Percentiles rank a stretch among this genome's conserved stretches.
Conservation (phyloP, 306 rosid genomes). For the Cucurbita ficifolia region DNA sequence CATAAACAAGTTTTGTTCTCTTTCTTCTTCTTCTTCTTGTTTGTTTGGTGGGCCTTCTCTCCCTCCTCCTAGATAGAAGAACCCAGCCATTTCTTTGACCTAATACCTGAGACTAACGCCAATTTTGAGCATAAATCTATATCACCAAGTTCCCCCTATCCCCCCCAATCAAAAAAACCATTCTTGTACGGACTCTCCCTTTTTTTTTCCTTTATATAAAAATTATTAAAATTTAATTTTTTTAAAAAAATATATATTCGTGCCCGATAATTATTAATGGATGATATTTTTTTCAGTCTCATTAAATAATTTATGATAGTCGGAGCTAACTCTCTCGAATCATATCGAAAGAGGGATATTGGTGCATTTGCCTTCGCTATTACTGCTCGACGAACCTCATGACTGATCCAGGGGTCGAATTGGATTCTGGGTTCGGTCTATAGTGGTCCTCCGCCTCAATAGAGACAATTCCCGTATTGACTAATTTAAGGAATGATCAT, state of each 20-base stretch:
- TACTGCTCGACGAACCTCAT: too few relatives aligned
- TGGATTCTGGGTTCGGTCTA: too few relatives aligned
- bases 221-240: not conserved
- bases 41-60: constrained; percentile 24
- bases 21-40: constrained; percentile 18
- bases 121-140: constrained; percentile 61
- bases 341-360: too few relatives aligned
- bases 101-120: constrained; percentile 30
- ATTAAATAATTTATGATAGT: too few relatives aligned
- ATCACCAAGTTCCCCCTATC: constrained; percentile 23
- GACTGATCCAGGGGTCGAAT: too few relatives aligned
- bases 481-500: too few relatives aligned
- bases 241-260: not conserved
- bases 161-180: not conserved
- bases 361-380: too few relatives aligned
- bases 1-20: constrained; percentile 7
- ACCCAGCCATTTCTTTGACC: constrained; percentile 75
- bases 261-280: not conserved
- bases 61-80: constrained; percentile 78
- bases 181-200: not conserved
- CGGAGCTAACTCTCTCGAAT: too few relatives aligned
- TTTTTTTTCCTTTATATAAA: too few relatives aligned
- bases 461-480: too few relatives aligned
- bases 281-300: not conserved
- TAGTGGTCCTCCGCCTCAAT: too few relatives aligned